Evolutionary conservation across 176 grass and related monocot genomes (phyloP), one percentile per base, ranked within the genome.

Genomic region (Ananas comosus): DNA sequence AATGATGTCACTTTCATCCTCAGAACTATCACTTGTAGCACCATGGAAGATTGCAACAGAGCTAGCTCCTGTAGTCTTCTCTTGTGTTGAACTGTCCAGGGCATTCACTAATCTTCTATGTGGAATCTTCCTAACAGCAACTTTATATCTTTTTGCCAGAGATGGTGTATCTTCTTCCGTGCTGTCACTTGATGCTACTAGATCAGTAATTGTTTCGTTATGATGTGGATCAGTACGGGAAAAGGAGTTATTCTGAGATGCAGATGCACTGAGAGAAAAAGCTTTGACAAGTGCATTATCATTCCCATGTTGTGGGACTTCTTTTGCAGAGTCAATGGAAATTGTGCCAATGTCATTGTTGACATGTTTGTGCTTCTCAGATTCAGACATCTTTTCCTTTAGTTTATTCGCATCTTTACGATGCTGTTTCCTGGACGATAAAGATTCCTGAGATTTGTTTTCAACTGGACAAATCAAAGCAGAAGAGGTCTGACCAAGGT

Each of bases 51-150:
- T 79, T 53, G 72, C 4, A 51, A 69, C 21, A 67, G 72, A 64
- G 12, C 72, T 18, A 17, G 3, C 64, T 63, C 70, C 53, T 54
- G 74, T 74, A 70, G 53, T 22, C 6, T 5, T 67, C 22, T 71
- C 70, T 66, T 81, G 75, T 53, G 80, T 84, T 53, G 64, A 71
- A 71, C 78, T 85, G 17, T 51, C 54, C 13, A 16, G 68, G 24
- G 13, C 25, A 18, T 82, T 64, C 22, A 77, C 80, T 74, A 50
- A 65, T 71, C 33, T 77, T 82, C 75, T 85, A 50, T 22, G 81
- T 72, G 88, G 14, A 69, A 88, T 58, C 78, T 96, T 96, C 63
- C 83, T 85, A 64, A 86, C 78, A 42, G 85, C 83, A 64, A 80
- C 64, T 82, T 77, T 84, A 59, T 57, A 70, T 73, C 63, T 71